Evolutionary conservation across 2,329 filamentous ascomycete species (phyloP).

Genomic region (Penicillium sp.): DNA sequence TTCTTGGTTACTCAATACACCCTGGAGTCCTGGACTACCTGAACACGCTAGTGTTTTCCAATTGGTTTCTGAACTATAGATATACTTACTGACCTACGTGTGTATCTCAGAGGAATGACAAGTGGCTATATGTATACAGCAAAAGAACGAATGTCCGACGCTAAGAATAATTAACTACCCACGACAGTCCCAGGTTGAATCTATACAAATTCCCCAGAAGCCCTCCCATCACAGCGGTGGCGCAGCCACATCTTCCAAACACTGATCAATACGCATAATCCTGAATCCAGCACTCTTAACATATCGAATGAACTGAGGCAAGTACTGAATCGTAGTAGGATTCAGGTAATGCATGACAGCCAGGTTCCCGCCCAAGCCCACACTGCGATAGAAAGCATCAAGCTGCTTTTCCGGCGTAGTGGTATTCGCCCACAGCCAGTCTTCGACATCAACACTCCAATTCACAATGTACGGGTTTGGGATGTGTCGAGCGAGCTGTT

Average conservation of each 20-base stretch:
- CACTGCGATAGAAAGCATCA: constrained; percentile 61
- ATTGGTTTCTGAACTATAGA: neutral
- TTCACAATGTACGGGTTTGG: constrained; percentile 58
- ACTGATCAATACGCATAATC: constrained; percentile 65
- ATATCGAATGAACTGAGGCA: constrained; percentile 61
- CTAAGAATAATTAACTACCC: constrained; percentile 3
- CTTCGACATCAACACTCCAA: constrained; percentile 68
- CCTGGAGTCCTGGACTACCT: too few relatives aligned
- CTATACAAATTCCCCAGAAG: neutral
- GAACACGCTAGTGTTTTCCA: neutral
- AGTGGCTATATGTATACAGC: too few relatives aligned
- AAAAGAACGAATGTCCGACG: neutral
- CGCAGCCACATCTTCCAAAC: constrained; percentile 55
- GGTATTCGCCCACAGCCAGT: constrained; percentile 64
- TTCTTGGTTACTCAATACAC: constrained; percentile 1
- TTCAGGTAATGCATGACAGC: constrained; percentile 69
- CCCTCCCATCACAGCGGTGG: constrained; percentile 16
- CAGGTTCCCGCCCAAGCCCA: constrained; percentile 59
- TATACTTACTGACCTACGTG: too few relatives aligned
- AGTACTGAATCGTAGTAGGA: constrained; percentile 60
- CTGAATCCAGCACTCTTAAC: constrained; percentile 62
- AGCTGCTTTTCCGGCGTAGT: constrained; percentile 63
- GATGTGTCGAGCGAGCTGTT: constrained; percentile 54
- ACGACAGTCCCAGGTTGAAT: neutral
- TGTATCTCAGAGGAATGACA: too few relatives aligned